Evolutionary conservation across 2,329 filamentous ascomycete genomes (phyloP).

Genomic region (Hymenotorrendiella dingleyae): DNA sequence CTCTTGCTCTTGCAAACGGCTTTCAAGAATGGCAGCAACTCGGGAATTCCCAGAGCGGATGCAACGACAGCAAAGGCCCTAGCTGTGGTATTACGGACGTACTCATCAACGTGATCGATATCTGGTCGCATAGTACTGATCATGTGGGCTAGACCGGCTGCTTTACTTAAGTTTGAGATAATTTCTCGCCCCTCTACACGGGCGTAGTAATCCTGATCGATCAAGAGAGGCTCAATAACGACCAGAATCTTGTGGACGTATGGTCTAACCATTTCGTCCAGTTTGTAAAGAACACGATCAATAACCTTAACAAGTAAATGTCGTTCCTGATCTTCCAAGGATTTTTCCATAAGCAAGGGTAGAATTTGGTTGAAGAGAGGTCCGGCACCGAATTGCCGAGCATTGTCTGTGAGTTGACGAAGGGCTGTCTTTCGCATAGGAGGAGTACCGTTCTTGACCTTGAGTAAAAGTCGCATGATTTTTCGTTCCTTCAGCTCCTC

Average conservation of each 20-base stretch:
- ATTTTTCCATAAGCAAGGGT: conserved; percentile 96
- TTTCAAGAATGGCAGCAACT: conserved; percentile 86
- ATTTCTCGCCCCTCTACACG: conserved; percentile 97
- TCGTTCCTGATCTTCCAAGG: conserved; percentile 93
- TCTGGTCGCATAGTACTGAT: conserved; percentile 99
- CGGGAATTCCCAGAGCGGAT: conserved; percentile 90
- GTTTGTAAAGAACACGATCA: conserved; percentile 95
- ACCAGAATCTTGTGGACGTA: conserved; percentile 98
- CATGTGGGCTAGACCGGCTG: conserved; percentile 95
- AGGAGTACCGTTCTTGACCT: conserved; percentile 98
- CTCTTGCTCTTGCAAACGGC: conserved; percentile 98
- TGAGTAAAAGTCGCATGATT: conserved; percentile 93
- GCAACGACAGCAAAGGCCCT: conserved; percentile 96
- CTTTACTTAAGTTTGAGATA: conserved; percentile 95
- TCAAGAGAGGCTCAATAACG: conserved; percentile 97
- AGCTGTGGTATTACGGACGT: conserved; percentile 95
- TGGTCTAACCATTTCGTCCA: conserved; percentile 91
- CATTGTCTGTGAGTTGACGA: conserved; percentile 95
- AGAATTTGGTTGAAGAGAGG: conserved; percentile 96
- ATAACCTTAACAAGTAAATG: conserved; percentile 99
- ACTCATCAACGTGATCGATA: conserved; percentile 97
- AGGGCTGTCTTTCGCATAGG: conserved; percentile 98
- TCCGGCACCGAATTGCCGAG: conserved; percentile 88
- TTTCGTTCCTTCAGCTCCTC: conserved; percentile 96
- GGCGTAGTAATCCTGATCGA: conserved; percentile 99